phyloP scores from a whole-genome alignment of 1,284 basidiomycete species.

The Ganoderma meredithae region DNA sequence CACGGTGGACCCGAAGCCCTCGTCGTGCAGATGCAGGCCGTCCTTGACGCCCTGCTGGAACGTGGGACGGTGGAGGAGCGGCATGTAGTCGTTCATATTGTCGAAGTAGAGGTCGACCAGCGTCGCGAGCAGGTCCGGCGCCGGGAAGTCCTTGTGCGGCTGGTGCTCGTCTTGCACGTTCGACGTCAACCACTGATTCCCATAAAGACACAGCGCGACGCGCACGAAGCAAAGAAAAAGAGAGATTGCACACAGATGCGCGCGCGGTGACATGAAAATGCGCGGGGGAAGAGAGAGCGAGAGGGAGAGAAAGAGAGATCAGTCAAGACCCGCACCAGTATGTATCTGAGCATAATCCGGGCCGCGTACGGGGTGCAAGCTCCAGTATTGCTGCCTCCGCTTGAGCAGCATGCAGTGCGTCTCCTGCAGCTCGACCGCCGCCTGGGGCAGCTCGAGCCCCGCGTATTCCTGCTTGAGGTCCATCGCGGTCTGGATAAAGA shows the following conservation, averaged over 20 bases:
- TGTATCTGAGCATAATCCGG: slow-evolving; percentile 4
- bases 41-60: slow-evolving; percentile 72
- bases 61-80: slow-evolving; percentile 81
- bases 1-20: slow-evolving; percentile 72
- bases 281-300: too few species aligned
- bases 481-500: slow-evolving; percentile 57
- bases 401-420: slow-evolving; percentile 32
- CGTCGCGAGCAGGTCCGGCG: slow-evolving; percentile 61
- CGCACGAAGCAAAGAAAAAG: neutral
- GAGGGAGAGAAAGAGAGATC: neutral
- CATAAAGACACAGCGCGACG: neutral
- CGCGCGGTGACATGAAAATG: too few species aligned
- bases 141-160: slow-evolving; percentile 59
- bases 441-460: slow-evolving; percentile 34
- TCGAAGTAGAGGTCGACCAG: slow-evolving; percentile 79
- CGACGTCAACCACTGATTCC: slow-evolving; percentile 43
- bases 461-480: slow-evolving; percentile 56
- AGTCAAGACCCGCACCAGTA: slow-evolving; percentile 4
- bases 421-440: slow-evolving; percentile 28
- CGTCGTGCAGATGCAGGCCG: slow-evolving; percentile 63
- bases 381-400: slow-evolving; percentile 38
- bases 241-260: too few species aligned
- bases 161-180: slow-evolving; percentile 40
- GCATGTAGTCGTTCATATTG: slow-evolving; percentile 65
- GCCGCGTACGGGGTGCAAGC: slow-evolving; percentile 40